A percentile compares a stretch with the other conserved stretches of the same genome.
These are phyloP conservation scores for Cystofilobasidium capitatum DNA, from an alignment of 768 basidiomycete species.

Conservation along the genomic window DNA sequence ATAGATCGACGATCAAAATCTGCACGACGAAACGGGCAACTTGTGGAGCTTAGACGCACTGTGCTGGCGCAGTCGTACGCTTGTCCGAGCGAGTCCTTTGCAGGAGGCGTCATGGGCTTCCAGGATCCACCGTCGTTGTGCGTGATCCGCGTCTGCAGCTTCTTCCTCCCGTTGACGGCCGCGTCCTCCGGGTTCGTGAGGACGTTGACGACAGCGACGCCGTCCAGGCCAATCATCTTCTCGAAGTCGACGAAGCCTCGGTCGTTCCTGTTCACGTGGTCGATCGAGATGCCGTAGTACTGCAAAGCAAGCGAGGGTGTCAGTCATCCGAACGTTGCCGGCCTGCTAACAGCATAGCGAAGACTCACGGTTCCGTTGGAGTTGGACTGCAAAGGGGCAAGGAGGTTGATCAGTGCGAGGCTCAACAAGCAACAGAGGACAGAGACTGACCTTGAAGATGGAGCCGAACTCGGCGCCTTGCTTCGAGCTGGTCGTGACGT, in stretches of 20 bases:
- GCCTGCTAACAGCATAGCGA: background rate
- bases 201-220: slow-evolving; percentile 85
- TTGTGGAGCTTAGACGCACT: slow-evolving; percentile 45
- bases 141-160: slow-evolving; percentile 74
- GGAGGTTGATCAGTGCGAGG: background rate
- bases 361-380: slow-evolving; percentile 68
- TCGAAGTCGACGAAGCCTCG: slow-evolving; percentile 91
- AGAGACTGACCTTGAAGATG: slow-evolving; percentile 44
- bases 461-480: slow-evolving; percentile 73
- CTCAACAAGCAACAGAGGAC: background rate
- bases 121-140: slow-evolving; percentile 95
- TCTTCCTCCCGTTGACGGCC: slow-evolving; percentile 57
- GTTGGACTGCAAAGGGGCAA: slow-evolving; percentile 67
- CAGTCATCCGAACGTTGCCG: background rate
- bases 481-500: slow-evolving; percentile 80
- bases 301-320: background rate
- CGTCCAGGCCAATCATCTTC: slow-evolving; percentile 91
- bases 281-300: slow-evolving; percentile 78
- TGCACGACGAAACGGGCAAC: no score
- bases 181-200: slow-evolving; percentile 75
- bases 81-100: slow-evolving; percentile 61
- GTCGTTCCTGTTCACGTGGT: slow-evolving; percentile 82
- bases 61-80: slow-evolving; percentile 60
- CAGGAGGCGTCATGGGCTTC: slow-evolving; percentile 70
- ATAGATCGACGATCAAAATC: no score